Conservation (phyloP, 2,329 filamentous ascomycete genomes). For the Ceratocystis lukuohia region DNA sequence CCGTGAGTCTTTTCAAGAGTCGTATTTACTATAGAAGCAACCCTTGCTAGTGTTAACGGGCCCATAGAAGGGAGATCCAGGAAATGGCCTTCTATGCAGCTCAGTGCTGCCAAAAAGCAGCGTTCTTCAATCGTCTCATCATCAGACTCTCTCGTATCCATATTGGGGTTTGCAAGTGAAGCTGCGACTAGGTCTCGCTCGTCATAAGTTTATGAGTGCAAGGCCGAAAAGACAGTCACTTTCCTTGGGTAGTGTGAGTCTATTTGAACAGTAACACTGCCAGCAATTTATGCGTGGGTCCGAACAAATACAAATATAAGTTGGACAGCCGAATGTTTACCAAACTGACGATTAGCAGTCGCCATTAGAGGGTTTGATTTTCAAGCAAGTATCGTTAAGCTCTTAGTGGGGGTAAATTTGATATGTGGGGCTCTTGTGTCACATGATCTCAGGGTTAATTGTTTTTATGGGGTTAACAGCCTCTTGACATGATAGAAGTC, state of each 20-base stretch:
- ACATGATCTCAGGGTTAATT: background rate
- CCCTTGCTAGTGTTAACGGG: conserved; percentile 39
- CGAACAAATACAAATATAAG: background rate
- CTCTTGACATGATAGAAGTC: background rate
- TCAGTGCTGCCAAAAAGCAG: conserved; percentile 46
- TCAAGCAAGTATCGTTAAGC: background rate
- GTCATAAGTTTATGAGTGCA: background rate
- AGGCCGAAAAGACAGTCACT: too few species aligned
- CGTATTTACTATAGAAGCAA: conserved; percentile 44
- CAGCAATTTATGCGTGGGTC: too few species aligned
- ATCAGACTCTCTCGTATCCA: conserved; percentile 7
- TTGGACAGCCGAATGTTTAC: background rate
- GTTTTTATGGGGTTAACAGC: background rate
- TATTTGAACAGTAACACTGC: too few species aligned
- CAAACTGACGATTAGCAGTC: conserved; percentile 1
- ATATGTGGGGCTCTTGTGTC: background rate
- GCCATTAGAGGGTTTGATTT: background rate
- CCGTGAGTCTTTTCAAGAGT: conserved; percentile 52
- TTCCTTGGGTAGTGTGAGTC: too few species aligned
- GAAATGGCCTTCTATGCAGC: conserved; percentile 50
- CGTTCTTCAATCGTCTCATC: conserved; percentile 48
- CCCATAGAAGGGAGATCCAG: conserved; percentile 44
- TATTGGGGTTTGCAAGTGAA: background rate
- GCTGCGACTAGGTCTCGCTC: background rate
- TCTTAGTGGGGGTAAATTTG: conserved; percentile 4